Base-by-base conservation (phyloP, 305 asterid genomes). In the Solanum aculeatissimum region DNA sequence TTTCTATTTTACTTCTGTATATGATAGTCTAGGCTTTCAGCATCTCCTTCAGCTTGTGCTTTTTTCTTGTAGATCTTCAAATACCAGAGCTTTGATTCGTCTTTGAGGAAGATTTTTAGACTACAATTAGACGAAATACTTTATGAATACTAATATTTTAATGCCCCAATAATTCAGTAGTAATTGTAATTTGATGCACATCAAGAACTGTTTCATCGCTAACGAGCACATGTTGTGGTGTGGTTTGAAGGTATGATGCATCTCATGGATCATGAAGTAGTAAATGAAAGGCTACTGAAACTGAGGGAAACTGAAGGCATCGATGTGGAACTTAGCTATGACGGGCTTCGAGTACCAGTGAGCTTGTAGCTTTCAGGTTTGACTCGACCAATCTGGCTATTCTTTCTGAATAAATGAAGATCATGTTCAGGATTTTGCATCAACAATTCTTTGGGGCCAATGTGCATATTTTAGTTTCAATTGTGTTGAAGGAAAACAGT, bases 231-330 rank as follows among this genome's bases (percentile, higher is more conserved):
- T 77, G 32, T 29, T 51, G 83, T 58, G 6, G 38, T 66, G 55
- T 77, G 83, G 54, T 23, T 74, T 89, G 89, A 89, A 95, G 98
- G 98, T 83, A 97, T 97, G 99, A 97, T 95, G 98, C 98, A 97
- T 89, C 87, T 94, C 74, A 97, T 97, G 99, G 99, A 97, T 87
- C 98, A 97, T 51, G 97, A 95, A 18, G 91, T 86, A 86, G 91
- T 94, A 49, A 97, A 89, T 43, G 93, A 91, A 85, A 89, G 86
- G 84, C 95, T 97, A 9, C 13, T 88, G 86, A 91, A 91, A 88
- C 86, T 97, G 91, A 92, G 87, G 89, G 97, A 93, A 72, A 88
- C 87, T 0, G 98, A 97, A 92, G 98, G 97, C 18, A 92, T 97
- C 14, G 97, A 95, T 75, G 87, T 92, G 21, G 92, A 97, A 84